These are phyloP conservation scores for Talaromyces verruculosus DNA, from an alignment of 2,329 filamentous ascomycete genomes.

Conservation along the genomic window DNA sequence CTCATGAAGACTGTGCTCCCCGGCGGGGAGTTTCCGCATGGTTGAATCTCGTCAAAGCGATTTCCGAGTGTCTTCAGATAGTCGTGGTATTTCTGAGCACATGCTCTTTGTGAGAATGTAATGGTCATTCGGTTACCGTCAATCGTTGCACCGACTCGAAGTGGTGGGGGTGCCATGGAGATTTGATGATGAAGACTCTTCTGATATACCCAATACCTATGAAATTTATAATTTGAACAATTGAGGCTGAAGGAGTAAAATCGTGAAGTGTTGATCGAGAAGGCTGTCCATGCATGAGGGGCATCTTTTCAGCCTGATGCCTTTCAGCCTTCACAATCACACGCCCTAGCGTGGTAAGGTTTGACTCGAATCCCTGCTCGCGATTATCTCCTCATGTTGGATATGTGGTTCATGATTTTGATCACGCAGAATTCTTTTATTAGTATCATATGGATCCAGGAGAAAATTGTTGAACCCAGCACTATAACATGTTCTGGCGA, in stretches of 20 bases:
- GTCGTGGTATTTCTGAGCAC: not conserved
- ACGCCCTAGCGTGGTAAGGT: no score
- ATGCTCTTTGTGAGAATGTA: not conserved
- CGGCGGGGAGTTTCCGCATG: not conserved
- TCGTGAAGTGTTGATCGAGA: not conserved
- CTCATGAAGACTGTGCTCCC: not conserved
- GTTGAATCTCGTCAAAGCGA: not conserved
- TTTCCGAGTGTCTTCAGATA: not conserved
- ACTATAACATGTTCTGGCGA: not conserved
- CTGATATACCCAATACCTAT: no score
- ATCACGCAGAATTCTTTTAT: not conserved
- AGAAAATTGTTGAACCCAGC: not conserved
- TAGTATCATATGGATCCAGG: not conserved
- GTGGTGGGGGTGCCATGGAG: not conserved
- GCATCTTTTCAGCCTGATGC: not conserved
- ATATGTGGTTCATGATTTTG: not conserved
- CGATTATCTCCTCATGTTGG: not conserved
- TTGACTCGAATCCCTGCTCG: not conserved
- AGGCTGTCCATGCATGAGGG: not conserved
- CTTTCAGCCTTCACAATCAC: not conserved
- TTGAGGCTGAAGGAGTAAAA: not conserved
- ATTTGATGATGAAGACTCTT: not conserved
- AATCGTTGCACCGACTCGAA: not conserved
- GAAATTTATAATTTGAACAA: not conserved
- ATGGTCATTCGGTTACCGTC: not conserved